These are phyloP conservation scores for Rhodofomes roseus DNA, from an alignment of 1,284 basidiomycete genomes.

Conservation along the genomic window DNA sequence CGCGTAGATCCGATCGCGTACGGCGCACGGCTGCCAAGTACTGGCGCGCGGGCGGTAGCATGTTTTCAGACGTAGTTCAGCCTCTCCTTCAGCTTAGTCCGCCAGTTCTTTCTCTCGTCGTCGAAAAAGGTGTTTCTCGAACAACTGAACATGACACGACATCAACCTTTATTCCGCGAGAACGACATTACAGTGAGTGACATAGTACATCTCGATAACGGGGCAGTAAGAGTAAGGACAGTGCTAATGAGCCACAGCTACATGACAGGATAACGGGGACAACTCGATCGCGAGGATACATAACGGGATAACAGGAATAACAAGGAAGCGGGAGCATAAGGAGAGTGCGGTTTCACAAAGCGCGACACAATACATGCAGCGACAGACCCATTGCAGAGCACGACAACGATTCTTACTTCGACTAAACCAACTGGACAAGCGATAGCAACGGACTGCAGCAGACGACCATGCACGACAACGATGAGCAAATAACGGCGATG, in stretches of 20 bases:
- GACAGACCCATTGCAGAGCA: slow-evolving; percentile 1
- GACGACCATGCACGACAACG: slow-evolving; percentile 1
- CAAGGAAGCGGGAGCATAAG: neutral
- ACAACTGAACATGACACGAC: no score
- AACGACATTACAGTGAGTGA: neutral
- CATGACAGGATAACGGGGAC: neutral
- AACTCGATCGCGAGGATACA: neutral
- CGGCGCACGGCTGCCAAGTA: no score
- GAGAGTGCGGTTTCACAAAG: neutral
- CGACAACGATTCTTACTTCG: neutral
- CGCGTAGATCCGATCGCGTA: neutral
- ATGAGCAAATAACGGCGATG: neutral
- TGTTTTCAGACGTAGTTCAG: no score
- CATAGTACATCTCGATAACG: neutral
- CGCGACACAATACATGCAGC: neutral
- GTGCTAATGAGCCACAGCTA: neutral
- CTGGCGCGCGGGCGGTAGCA: no score
- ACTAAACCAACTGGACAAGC: neutral
- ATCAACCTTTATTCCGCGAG: neutral
- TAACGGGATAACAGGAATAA: neutral
- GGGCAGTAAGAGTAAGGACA: neutral
- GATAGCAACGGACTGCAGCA: neutral
- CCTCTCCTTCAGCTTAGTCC: no score
- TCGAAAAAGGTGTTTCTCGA: no score
- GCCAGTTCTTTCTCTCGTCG: no score